Conservation (phyloP, 1,284 basidiomycete species). For the Cutaneotrichosporon sp. region DNA sequence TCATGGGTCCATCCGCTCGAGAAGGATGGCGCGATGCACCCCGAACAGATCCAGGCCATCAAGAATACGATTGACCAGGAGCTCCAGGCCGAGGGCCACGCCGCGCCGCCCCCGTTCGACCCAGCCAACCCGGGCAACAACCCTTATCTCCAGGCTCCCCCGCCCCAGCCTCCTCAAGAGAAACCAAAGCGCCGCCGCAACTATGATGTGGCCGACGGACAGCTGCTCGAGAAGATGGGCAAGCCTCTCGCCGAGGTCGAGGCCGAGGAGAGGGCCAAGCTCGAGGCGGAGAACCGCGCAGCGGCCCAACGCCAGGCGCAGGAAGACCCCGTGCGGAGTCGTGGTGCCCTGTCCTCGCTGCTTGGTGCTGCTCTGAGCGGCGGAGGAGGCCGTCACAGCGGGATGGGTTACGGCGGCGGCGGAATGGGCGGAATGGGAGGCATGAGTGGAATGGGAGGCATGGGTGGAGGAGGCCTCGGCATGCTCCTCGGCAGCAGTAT, state of each 20-base stretch:
- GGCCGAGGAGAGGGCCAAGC: not conserved
- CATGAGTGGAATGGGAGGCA: slow-evolving; percentile 15
- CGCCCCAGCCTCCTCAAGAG: not conserved
- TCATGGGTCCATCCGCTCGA: slow-evolving; percentile 38
- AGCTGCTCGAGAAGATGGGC: slow-evolving; percentile 6
- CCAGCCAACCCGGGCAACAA: slow-evolving; percentile 16
- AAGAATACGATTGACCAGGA: slow-evolving; percentile 8
- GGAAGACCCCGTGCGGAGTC: not conserved
- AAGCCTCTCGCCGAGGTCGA: slow-evolving; percentile 7
- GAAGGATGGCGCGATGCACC: slow-evolving; percentile 31
- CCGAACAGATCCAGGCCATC: slow-evolving; percentile 34
- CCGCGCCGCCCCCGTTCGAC: not conserved
- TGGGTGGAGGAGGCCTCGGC: slow-evolving; percentile 1
- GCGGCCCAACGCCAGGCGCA: not conserved
- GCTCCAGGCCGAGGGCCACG: not conserved
- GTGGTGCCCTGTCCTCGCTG: slow-evolving; percentile 9
- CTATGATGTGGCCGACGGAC: not conserved
- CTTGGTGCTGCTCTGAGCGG: slow-evolving; percentile 13
- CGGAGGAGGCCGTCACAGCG: not conserved
- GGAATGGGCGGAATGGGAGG: not conserved
- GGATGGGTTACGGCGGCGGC: not conserved
- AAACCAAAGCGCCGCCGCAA: not conserved
- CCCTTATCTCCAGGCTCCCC: not conserved
- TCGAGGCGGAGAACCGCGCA: slow-evolving; percentile 1
- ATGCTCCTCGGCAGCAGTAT: slow-evolving; percentile 5